Base-by-base conservation (phyloP, 805 yeast genomes). In the Candida germanica region DNA sequence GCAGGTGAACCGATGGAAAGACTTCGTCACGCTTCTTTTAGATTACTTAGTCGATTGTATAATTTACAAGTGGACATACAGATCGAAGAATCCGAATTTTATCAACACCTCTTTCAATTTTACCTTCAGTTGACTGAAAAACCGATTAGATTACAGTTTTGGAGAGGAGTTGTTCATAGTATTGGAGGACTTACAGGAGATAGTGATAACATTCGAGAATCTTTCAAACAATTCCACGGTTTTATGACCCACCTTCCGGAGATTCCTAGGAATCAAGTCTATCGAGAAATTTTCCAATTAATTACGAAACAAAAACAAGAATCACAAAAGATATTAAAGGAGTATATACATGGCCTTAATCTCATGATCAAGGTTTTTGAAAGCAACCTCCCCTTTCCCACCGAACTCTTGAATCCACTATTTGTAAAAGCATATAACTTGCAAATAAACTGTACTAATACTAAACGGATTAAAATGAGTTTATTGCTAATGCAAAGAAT, bases 1-100 rank as follows among this genome's bases (percentile, higher is more conserved):
- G 54, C 80, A 0, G 78, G 80, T 1, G 95, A 87, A 51, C 66
- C 78, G 3, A 74, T 82, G 38, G 83, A 75, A 39, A 72, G 64
- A 34, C 52, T 83, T 4, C 59, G 87, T 32, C 16, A 47, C 0
- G 50, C 50, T 6, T 62, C 88, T 0, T 49, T 73, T 6, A 22
- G 31, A 5, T 43, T 78, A n/a, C 28, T 50, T n/a, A 10, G 6
- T 4, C 13, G 15, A 14, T 5, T 30, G 4, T 7, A 30, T 26
- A n/a, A 10, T 3, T 6, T 10, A 7, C 9, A 10, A 20, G 23
- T 20, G 10, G 9, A 6, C 9, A 20, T 6, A 6, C 26, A 18
- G 6, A 10, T 18, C 8, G 9, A 17, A 15, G 27, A 24, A 13
- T 10, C 14, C 1, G 31, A 26, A 7, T 38, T 36, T 20, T 44